Percentiles rank a stretch among this genome's conserved stretches.
Conservation (phyloP, 805 yeast genomes). For the Vanderwaltozyma verrucispora region DNA sequence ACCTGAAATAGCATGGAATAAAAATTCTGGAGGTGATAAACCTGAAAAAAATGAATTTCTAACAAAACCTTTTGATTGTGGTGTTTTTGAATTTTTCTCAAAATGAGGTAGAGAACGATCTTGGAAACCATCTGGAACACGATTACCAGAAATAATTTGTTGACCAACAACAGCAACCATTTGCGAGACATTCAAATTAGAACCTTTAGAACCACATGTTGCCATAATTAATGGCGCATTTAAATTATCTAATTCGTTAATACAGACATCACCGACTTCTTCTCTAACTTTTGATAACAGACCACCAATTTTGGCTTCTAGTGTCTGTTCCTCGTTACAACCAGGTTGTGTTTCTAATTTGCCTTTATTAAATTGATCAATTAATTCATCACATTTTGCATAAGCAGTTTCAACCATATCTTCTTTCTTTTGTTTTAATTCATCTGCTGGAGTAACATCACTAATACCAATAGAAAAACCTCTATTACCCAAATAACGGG, state of each 20-base stretch:
- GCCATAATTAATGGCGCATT: conserved; percentile 99
- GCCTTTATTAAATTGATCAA: conserved; percentile 67
- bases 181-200: conserved; percentile 94
- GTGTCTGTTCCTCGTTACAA: conserved; percentile 95
- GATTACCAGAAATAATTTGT: conserved; percentile 95
- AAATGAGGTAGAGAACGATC: conserved; percentile 97
- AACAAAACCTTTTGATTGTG: conserved; percentile 96
- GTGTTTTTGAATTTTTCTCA: conserved; percentile 90
- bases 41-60: conserved; percentile 93
- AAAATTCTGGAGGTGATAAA: conserved; percentile 88
- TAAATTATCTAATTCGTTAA: conserved; percentile 74
- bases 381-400: conserved; percentile 81
- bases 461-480: conserved; percentile 97
- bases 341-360: conserved; percentile 97
- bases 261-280: conserved; percentile 97
- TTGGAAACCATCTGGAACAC: conserved; percentile 99
- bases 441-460: conserved; percentile 89
- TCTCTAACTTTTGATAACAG: conserved; percentile 93
- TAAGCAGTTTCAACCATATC: conserved; percentile 85
- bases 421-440: conserved; percentile 70
- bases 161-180: conserved; percentile 99
- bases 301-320: conserved; percentile 97
- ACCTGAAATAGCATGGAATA: conserved; percentile 98
- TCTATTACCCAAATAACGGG: conserved; percentile 85
- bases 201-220: conserved; percentile 98